Evolutionary conservation across 768 basidiomycete genomes (phyloP).

Genomic region (Xanthoconium purpureum): DNA sequence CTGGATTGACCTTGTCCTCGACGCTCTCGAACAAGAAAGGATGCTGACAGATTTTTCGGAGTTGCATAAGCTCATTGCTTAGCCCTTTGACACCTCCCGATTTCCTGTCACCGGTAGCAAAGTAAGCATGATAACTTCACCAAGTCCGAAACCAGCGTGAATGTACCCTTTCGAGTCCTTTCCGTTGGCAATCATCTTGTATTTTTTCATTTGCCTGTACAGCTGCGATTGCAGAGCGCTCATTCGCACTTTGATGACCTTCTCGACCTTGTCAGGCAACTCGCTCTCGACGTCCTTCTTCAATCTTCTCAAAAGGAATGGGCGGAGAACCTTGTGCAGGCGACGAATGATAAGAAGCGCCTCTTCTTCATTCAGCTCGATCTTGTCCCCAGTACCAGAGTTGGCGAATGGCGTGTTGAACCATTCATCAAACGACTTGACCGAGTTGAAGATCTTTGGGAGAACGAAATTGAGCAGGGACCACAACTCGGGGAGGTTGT

Average conservation of each 20-base stretch:
- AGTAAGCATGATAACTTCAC: slow-evolving; percentile 4
- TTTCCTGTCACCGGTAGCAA: slow-evolving; percentile 43
- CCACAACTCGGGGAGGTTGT: slow-evolving; percentile 96
- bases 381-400: slow-evolving; percentile 96
- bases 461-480: slow-evolving; percentile 92
- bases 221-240: slow-evolving; percentile 86
- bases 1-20: slow-evolving; percentile 89
- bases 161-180: slow-evolving; percentile 71
- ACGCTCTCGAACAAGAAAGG: slow-evolving; percentile 95
- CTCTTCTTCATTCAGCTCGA: slow-evolving; percentile 99
- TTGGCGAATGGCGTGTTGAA: slow-evolving; percentile 99
- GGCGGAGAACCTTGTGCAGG: slow-evolving; percentile 91
- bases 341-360: slow-evolving; percentile 95
- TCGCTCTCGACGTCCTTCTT: slow-evolving; percentile 98
- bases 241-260: slow-evolving; percentile 96
- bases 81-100: slow-evolving; percentile 79
- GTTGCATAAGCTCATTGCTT: slow-evolving; percentile 95
- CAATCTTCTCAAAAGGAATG: slow-evolving; percentile 86
- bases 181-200: slow-evolving; percentile 92
- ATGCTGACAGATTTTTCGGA: slow-evolving; percentile 97
- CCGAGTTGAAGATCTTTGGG: slow-evolving; percentile 96
- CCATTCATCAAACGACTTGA: slow-evolving; percentile 99
- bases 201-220: slow-evolving; percentile 97
- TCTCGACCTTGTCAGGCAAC: slow-evolving; percentile 95
- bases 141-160: not conserved